phyloP scores from a whole-genome alignment of 352 stramenopile genomes.

The Globisporangium solare region DNA sequence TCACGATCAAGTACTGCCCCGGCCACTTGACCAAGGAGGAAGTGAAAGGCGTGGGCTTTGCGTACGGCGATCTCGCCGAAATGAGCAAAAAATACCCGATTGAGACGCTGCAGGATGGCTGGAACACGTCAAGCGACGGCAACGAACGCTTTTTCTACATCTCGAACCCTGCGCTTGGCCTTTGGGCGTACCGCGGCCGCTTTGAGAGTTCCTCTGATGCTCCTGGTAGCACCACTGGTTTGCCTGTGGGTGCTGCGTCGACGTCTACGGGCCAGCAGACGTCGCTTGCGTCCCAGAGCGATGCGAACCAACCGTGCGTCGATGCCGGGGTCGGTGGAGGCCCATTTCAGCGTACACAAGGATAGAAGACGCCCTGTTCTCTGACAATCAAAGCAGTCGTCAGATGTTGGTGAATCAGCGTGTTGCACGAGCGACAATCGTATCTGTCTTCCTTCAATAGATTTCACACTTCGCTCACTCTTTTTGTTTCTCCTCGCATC shows the following conservation, averaged over 20 bases:
- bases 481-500: too few relatives aligned
- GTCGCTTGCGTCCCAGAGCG: slow-evolving; percentile 26
- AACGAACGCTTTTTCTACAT: slow-evolving; percentile 95
- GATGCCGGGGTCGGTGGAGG: slow-evolving; percentile 74
- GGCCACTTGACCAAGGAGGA: slow-evolving; percentile 91
- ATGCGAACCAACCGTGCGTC: slow-evolving; percentile 47
- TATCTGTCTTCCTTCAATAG: too few relatives aligned
- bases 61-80: slow-evolving; percentile 82
- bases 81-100: slow-evolving; percentile 87
- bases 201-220: slow-evolving; percentile 55
- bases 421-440: not conserved
- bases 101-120: slow-evolving; percentile 87
- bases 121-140: slow-evolving; percentile 76
- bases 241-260: slow-evolving; percentile 4
- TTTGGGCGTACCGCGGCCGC: slow-evolving; percentile 91
- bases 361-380: not conserved
- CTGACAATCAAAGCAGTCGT: too few relatives aligned
- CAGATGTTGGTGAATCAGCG: too few relatives aligned
- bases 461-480: too few relatives aligned
- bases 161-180: slow-evolving; percentile 93
- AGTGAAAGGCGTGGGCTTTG: slow-evolving; percentile 91
- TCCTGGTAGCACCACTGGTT: slow-evolving; percentile 1
- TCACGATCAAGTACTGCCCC: slow-evolving; percentile 93
- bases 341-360: slow-evolving; percentile 46
- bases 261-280: slow-evolving; percentile 10